phyloP scores from a whole-genome alignment of 352 stramenopile species.

The Globisporangium lucens region DNA sequence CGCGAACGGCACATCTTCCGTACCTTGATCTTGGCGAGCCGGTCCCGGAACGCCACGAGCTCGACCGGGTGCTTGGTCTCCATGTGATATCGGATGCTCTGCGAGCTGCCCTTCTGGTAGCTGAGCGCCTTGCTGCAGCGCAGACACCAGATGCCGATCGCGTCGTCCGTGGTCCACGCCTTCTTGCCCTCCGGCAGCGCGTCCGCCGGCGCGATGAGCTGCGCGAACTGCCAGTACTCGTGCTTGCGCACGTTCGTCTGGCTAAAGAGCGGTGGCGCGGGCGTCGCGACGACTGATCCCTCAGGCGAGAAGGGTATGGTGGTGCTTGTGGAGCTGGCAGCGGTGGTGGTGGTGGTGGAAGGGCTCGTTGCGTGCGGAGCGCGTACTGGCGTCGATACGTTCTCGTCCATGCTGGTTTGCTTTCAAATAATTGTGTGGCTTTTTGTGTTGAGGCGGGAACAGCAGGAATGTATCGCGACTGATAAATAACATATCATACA shows the following conservation, averaged over 20 bases:
- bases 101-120: conserved; percentile 47
- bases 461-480: background rate
- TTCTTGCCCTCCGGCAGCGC: conserved; percentile 32
- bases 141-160: conserved; percentile 48
- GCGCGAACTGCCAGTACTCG: conserved; percentile 48
- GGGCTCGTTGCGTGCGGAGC: background rate
- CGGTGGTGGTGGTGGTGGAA: no score
- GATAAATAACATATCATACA: background rate
- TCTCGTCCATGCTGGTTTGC: background rate
- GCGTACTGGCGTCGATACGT: background rate
- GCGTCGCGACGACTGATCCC: background rate
- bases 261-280: conserved; percentile 35
- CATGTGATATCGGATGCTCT: conserved; percentile 64
- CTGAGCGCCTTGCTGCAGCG: conserved; percentile 28
- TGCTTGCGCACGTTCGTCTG: conserved; percentile 48
- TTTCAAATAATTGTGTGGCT: background rate
- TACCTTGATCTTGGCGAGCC: conserved; percentile 6
- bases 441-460: background rate
- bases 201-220: conserved; percentile 27
- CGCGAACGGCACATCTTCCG: background rate
- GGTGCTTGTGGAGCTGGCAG: no score
- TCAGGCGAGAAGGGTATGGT: background rate
- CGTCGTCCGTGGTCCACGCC: conserved; percentile 46
- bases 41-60: conserved; percentile 23
- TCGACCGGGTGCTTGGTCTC: conserved; percentile 49